Conservation (phyloP, 176 grass and related monocot species). For the Zea luxurians region DNA sequence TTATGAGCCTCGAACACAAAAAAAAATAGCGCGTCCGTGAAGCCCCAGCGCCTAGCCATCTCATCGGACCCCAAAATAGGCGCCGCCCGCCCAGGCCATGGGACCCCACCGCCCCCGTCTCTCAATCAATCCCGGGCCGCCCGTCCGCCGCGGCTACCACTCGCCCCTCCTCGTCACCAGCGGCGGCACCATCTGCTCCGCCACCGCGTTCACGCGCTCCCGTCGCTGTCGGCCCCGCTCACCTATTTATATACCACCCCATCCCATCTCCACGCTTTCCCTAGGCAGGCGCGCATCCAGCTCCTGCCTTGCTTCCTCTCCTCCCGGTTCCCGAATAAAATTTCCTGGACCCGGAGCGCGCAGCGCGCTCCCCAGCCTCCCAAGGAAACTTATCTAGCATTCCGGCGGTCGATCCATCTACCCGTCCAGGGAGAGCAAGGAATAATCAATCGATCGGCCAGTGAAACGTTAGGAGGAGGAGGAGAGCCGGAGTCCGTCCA, state of each 20-base stretch:
- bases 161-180: neutral
- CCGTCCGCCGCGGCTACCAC: neutral
- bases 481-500: neutral
- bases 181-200: neutral
- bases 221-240: constrained; percentile 35
- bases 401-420: neutral
- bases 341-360: neutral
- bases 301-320: constrained; percentile 39
- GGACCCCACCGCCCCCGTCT: neutral
- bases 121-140: neutral
- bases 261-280: neutral
- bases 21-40: constrained; percentile 8
- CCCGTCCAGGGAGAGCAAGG: neutral
- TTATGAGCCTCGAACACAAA: too few species aligned
- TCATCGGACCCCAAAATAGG: neutral
- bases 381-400: neutral
- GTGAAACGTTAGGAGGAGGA: neutral
- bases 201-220: constrained; percentile 32
- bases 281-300: constrained; percentile 65
- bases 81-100: neutral
- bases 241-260: constrained; percentile 53
- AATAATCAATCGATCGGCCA: neutral
- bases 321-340: constrained; percentile 10
- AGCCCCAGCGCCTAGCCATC: neutral
- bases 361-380: neutral